phyloP scores from a whole-genome alignment of 495 filamentous ascomycete species.

The Paragyromitra xinjiangensis region DNA sequence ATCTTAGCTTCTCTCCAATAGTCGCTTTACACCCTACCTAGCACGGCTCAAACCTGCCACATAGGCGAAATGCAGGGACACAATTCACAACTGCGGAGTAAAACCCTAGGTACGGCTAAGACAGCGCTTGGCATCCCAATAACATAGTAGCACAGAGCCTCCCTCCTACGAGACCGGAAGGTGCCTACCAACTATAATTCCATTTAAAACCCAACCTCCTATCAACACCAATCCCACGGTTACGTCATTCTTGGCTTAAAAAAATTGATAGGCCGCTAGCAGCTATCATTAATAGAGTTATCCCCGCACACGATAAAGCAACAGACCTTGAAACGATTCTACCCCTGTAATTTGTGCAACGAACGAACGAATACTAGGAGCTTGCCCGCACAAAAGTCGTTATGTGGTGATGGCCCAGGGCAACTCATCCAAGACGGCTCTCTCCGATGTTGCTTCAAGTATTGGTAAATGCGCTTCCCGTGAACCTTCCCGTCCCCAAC shows the following conservation, averaged over 20 bases:
- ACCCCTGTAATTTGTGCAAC: not conserved
- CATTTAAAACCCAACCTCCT: not conserved
- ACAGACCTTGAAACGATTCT: not conserved
- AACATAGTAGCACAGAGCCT: not conserved
- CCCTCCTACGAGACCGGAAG: not conserved
- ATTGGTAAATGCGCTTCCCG: not conserved
- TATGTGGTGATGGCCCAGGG: not conserved
- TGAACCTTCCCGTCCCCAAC: not conserved
- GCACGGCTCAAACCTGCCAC: not conserved
- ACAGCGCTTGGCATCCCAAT: not conserved
- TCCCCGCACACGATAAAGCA: not conserved
- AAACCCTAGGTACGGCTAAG: not conserved
- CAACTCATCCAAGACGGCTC: not conserved
- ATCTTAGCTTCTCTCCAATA: not conserved
- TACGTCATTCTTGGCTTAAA: not conserved
- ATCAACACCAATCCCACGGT: not conserved
- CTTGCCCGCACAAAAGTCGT: not conserved
- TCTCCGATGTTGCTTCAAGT: not conserved
- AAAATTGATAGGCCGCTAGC: not conserved
- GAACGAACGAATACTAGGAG: not conserved
- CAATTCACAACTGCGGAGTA: not conserved
- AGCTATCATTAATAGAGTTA: slow-evolving; percentile 5
- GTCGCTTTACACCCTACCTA: not conserved
- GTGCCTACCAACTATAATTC: not conserved
- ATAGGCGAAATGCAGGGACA: not conserved